These are phyloP conservation scores for Phalaenopsis equestris DNA, from an alignment of 106 monocot genomes.

Conservation along the genomic window DNA sequence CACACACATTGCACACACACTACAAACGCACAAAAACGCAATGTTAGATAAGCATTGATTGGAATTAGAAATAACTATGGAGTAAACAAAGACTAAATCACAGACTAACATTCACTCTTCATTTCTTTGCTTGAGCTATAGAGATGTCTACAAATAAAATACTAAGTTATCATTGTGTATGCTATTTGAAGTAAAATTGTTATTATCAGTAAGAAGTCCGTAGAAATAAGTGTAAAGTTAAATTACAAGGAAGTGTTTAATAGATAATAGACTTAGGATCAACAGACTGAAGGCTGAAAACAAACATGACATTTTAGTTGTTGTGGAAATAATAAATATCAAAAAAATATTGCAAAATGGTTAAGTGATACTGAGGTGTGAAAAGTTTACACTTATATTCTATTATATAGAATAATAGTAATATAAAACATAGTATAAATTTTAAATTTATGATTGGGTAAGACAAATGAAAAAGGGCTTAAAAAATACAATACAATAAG, in stretches of 20 bases:
- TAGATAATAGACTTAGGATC: background rate
- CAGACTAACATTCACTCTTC: background rate
- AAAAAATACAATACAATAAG: background rate
- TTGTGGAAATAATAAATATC: background rate
- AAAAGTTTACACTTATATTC: background rate
- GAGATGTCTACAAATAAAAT: background rate
- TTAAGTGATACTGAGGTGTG: background rate
- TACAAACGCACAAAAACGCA: too few relatives aligned
- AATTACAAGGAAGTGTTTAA: background rate
- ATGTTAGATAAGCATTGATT: too few relatives aligned
- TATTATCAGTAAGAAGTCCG: background rate
- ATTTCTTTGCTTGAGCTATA: background rate
- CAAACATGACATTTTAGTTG: background rate
- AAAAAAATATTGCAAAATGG: background rate
- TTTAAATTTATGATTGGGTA: background rate
- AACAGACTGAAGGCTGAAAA: background rate
- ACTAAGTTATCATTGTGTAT: background rate
- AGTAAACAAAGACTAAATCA: background rate
- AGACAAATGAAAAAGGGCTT: background rate
- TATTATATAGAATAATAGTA: background rate
- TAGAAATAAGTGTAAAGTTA: background rate
- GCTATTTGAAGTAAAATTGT: background rate
- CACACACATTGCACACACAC: background rate
- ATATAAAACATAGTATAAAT: background rate
- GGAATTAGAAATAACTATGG: too few relatives aligned